Percentiles rank a stretch among this genome's conserved stretches.
These are phyloP conservation scores for Microdochium paspali DNA, from an alignment of 2,329 filamentous ascomycete genomes.

Conservation along the genomic window DNA sequence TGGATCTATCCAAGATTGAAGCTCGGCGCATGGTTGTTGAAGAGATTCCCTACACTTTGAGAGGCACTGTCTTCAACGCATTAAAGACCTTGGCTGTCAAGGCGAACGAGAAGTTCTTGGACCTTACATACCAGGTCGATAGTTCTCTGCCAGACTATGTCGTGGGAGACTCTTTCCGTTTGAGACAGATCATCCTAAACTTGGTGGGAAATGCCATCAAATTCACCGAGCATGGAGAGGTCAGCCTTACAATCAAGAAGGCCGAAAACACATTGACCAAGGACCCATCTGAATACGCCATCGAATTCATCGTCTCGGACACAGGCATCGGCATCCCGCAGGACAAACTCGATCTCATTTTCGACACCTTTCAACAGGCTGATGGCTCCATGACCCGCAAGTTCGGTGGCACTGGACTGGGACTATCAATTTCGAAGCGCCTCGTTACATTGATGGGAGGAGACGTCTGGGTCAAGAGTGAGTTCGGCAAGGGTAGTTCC, in stretches of 20 bases:
- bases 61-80: slow-evolving; percentile 93
- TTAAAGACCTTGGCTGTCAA: slow-evolving; percentile 95
- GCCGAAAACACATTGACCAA: slow-evolving; percentile 54
- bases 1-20: slow-evolving; percentile 75
- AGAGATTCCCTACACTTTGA: slow-evolving; percentile 90
- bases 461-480: slow-evolving; percentile 90
- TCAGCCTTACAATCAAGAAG: slow-evolving; percentile 82
- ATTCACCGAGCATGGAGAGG: slow-evolving; percentile 94
- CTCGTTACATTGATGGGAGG: slow-evolving; percentile 95
- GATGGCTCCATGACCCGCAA: slow-evolving; percentile 94
- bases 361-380: slow-evolving; percentile 98
- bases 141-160: slow-evolving; percentile 91
- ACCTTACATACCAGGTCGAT: slow-evolving; percentile 88
- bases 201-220: slow-evolving; percentile 98
- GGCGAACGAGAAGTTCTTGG: slow-evolving; percentile 90
- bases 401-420: slow-evolving; percentile 90
- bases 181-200: slow-evolving; percentile 94
- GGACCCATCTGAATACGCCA: slow-evolving; percentile 70
- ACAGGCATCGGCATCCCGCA: slow-evolving; percentile 94
- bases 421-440: slow-evolving; percentile 89
- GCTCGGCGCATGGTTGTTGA: slow-evolving; percentile 98
- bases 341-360: slow-evolving; percentile 93
- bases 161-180: slow-evolving; percentile 89
- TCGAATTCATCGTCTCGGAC: slow-evolving; percentile 92
- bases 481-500: slow-evolving; percentile 81